Evolutionary conservation across 2,329 filamentous ascomycete genomes (phyloP).

Genomic region (Alternaria solani): DNA sequence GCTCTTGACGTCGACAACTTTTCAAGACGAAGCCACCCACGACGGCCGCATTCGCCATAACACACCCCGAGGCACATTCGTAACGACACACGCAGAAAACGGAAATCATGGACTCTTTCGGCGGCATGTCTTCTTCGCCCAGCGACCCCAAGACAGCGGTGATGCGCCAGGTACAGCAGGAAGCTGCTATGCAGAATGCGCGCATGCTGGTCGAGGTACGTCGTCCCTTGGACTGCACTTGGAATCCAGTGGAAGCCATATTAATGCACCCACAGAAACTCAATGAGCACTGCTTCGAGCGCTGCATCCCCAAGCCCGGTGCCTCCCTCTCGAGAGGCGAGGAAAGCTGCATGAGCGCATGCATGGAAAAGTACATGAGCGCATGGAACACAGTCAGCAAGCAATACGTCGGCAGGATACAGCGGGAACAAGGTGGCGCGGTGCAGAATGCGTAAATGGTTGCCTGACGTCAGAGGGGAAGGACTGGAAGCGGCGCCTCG

Average conservation of each 20-base stretch:
- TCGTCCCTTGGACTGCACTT: background rate
- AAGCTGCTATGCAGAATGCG: constrained; percentile 61
- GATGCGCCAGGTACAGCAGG: constrained; percentile 63
- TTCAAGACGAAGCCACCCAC: constrained; percentile 20
- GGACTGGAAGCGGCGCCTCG: background rate
- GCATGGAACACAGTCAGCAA: constrained; percentile 61
- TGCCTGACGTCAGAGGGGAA: constrained; percentile 1
- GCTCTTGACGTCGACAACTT: constrained; percentile 44
- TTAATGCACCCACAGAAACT: constrained; percentile 50
- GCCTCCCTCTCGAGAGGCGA: constrained; percentile 60
- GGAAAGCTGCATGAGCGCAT: constrained; percentile 58
- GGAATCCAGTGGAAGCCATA: background rate
- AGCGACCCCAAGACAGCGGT: constrained; percentile 57
- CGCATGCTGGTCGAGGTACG: constrained; percentile 56
- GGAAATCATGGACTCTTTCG: constrained; percentile 44
- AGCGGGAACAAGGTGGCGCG: constrained; percentile 47
- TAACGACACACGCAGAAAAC: constrained; percentile 10
- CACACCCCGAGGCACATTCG: background rate
- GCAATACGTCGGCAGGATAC: constrained; percentile 60
- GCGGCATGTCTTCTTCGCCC: constrained; percentile 39
- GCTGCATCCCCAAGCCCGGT: constrained; percentile 62
- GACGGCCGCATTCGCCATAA: constrained; percentile 4
- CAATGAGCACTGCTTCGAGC: constrained; percentile 65
- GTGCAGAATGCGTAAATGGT: constrained; percentile 16
- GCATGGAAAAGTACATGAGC: constrained; percentile 66